Percentiles rank a stretch among this genome's conserved stretches.
Conservation (phyloP, 306 rosid species). For the Fragaria vesca region DNA sequence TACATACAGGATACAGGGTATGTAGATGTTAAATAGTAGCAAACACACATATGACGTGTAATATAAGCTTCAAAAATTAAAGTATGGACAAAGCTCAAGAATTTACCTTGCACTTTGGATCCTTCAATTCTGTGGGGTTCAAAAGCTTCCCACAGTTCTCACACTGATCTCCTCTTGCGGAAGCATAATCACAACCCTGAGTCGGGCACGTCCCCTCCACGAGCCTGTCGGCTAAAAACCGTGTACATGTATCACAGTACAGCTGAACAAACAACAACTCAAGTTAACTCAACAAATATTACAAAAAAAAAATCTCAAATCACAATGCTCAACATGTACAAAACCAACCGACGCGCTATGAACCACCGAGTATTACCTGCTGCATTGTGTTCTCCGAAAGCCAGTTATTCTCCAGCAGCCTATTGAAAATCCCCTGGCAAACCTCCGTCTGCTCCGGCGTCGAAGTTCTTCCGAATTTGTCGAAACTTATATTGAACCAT, state of each 20-base stretch:
- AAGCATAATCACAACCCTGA: constrained; percentile 73
- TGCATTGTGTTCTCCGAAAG: constrained; percentile 83
- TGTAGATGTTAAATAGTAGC: background rate
- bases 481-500: constrained; percentile 90
- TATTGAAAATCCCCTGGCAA: constrained; percentile 80
- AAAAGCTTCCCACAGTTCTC: constrained; percentile 93
- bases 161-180: constrained; percentile 96
- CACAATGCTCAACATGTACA: background rate
- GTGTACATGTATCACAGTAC: constrained; percentile 75
- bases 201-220: constrained; percentile 93
- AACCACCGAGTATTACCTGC: constrained; percentile 49
- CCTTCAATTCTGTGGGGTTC: constrained; percentile 77
- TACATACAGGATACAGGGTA: background rate
- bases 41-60: background rate
- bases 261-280: constrained; percentile 53
- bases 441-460: constrained; percentile 82
- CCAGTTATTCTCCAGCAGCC: constrained; percentile 64
- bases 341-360: background rate
- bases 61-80: background rate
- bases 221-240: constrained; percentile 87
- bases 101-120: constrained; percentile 89
- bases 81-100: background rate
- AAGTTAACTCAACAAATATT: constrained; percentile 17
- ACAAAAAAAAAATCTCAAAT: background rate
- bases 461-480: constrained; percentile 92